Evolutionary conservation across 345 rosid species (phyloP), one percentile per base, ranked within the genome.

Genomic region (Aurinia saxatilis): DNA sequence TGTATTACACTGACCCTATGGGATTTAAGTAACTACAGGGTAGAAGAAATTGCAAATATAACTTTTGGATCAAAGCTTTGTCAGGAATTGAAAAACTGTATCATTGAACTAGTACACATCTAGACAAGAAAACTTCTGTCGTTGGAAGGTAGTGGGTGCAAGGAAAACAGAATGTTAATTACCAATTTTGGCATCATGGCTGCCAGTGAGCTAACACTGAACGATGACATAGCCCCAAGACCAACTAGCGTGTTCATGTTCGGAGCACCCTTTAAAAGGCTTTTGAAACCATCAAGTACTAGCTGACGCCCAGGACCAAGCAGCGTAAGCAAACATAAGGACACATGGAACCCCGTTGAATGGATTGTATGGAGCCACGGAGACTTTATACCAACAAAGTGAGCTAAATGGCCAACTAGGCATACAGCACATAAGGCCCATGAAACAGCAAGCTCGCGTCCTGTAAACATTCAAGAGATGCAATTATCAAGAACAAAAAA

Each of bases 361-460:
- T 91, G 98, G 61, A 86, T 67, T 50, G 79, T 67, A 68, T 88
- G 92, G 72, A 84, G 65, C 96, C 91, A 84, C n/a, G 90, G 66
- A 73, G 85, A 83, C 71, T 80, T 84, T 30, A 81, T 61, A 23
- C 86, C 87, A 14, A 84, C 61, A 65, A 86, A 57, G 77, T 91
- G 98, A 61, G 96, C 73, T 51, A 84, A 78, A 79, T 91, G 98
- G 66, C 98, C 98, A 63, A 88, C 67, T 65, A 91, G 79, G 85
- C 98, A 91, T 45, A 91, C 96, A 74, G 98, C 89, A 80, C 98
- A 91, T 34, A 91, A 79, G 37, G 92, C 95, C 96, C 98, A 91
- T 16, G 98, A 88, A 66, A 91, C 89, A 63, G 87, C 95, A 73
- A 91, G 98, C 77, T 88, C 85, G 0, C 80, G 81, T 63, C 96